Evolutionary conservation across 805 yeast genomes (phyloP).

Genomic region (Spencermartinsiella europaea): DNA sequence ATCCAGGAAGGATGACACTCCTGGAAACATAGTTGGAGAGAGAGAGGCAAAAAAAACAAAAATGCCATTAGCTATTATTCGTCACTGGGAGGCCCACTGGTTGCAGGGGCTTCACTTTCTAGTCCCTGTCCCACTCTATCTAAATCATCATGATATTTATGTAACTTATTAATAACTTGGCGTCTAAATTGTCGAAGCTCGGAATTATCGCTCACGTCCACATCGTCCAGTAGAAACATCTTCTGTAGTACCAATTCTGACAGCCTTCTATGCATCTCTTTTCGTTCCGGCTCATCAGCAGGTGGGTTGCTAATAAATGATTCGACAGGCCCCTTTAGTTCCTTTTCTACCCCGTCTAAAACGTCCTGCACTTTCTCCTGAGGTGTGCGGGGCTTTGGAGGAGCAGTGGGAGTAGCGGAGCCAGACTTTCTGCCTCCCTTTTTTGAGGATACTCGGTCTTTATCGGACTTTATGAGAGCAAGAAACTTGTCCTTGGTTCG

Average conservation of each 20-base stretch:
- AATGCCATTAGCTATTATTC: no score
- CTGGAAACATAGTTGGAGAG: no score
- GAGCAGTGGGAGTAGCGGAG: conserved; percentile 11
- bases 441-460: neutral
- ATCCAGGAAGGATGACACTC: no score
- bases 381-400: conserved; percentile 19
- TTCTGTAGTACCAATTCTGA: conserved; percentile 32
- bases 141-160: conserved; percentile 26
- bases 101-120: no score
- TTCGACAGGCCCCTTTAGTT: conserved; percentile 25
- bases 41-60: no score
- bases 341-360: conserved; percentile 21
- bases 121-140: conserved; percentile 21
- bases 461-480: conserved; percentile 16
- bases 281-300: conserved; percentile 18
- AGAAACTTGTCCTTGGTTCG: conserved; percentile 47
- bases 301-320: conserved; percentile 19
- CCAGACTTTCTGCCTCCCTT: neutral
- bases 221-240: conserved; percentile 31
- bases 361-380: conserved; percentile 26
- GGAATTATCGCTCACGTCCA: conserved; percentile 29
- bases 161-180: conserved; percentile 31
- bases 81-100: no score
- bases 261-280: conserved; percentile 29
- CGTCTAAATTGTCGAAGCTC: conserved; percentile 31